These are phyloP conservation scores for Psilocybe subaeruginosa DNA, from an alignment of 768 basidiomycete genomes.

Conservation along the genomic window DNA sequence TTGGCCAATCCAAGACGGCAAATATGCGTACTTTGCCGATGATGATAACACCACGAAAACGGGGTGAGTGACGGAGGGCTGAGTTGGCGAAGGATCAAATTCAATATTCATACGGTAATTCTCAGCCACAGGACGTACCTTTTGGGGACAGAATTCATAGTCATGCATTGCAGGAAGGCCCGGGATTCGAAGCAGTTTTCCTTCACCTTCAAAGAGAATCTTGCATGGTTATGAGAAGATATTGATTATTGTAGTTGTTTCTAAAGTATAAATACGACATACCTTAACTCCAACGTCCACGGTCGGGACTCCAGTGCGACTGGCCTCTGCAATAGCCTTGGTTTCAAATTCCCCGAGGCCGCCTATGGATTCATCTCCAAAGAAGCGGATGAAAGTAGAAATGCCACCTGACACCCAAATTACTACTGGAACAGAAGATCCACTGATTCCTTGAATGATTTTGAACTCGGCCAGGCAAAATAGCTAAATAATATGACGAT, in stretches of 20 bases:
- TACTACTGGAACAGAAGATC: conserved; percentile 3
- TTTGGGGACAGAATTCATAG: conserved; percentile 14
- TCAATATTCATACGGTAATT: not conserved
- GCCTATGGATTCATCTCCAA: conserved; percentile 9
- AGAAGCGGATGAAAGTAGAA: conserved; percentile 1
- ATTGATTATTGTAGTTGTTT: not conserved
- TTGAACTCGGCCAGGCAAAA: conserved; percentile 4
- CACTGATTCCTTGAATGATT: not conserved
- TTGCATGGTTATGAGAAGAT: not conserved
- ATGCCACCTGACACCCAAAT: not conserved
- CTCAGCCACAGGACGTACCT: not conserved
- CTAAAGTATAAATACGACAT: not conserved
- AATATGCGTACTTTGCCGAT: not conserved
- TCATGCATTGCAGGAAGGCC: conserved; percentile 18
- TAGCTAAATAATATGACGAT: not conserved
- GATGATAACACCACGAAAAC: not conserved
- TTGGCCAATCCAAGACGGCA: not conserved
- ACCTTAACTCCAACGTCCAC: conserved; percentile 9
- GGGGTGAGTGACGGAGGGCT: not conserved
- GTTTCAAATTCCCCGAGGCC: conserved; percentile 7
- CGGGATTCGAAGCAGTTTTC: conserved; percentile 6
- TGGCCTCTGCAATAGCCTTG: conserved; percentile 5
- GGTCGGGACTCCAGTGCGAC: not conserved
- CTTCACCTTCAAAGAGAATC: not conserved
- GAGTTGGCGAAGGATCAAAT: not conserved